Evolutionary conservation across 306 rosid species (phyloP).

Genomic region (Glycine latifolia): DNA sequence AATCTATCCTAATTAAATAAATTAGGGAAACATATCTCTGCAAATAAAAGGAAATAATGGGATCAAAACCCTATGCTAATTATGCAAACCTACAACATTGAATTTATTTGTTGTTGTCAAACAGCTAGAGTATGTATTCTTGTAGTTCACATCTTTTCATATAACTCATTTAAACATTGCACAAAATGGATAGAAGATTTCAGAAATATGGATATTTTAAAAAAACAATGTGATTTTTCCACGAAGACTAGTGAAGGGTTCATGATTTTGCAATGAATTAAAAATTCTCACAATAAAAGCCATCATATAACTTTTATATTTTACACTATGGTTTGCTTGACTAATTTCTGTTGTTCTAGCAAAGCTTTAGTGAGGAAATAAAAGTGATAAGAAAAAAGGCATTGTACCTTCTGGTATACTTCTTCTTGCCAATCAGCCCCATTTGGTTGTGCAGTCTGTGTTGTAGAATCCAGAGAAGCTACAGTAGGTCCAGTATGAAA

Average conservation of each 20-base stretch:
- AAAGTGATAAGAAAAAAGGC: conserved; percentile 37
- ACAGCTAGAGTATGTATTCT: too few relatives aligned
- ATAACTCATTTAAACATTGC: not conserved
- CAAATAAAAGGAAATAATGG: not conserved
- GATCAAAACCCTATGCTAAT: too few relatives aligned
- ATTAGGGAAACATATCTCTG: not conserved
- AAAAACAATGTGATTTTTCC: not conserved
- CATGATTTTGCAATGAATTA: not conserved
- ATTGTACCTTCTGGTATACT: conserved; percentile 75
- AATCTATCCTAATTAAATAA: not conserved
- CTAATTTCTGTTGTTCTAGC: not conserved
- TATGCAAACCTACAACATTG: not conserved
- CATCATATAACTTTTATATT: not conserved
- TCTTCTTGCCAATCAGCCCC: conserved; percentile 89
- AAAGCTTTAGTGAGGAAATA: conserved; percentile 6
- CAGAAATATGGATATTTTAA: not conserved
- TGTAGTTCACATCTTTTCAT: not conserved
- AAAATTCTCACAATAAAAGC: not conserved
- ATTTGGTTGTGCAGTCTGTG: conserved; percentile 73
- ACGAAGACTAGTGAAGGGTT: not conserved
- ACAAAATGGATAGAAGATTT: not conserved
- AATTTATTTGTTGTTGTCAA: not conserved
- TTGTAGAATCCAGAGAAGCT: conserved; percentile 84
- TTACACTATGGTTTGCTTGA: not conserved
- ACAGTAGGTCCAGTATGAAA: conserved; percentile 41